Base-by-base conservation (phyloP, 1,139 yeast genomes). In the Saccharomyces hybrid region DNA sequence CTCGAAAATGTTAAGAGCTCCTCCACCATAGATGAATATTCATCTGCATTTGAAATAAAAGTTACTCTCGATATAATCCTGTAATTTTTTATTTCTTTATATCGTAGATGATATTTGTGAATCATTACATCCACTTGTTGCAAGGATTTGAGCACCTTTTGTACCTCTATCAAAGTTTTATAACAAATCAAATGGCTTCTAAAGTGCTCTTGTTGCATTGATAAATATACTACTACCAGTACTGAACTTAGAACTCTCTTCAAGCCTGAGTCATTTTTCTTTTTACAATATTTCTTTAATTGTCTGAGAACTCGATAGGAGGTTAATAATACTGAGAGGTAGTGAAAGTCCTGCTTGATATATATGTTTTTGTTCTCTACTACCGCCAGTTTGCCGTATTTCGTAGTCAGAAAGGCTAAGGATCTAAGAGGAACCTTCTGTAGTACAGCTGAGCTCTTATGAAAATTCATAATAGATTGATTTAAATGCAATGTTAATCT, bases 171-270 rank as follows among this genome's bases (percentile, higher is more conserved):
- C 31, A 66, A 48, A 1, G 63, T 53, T 34, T 60, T 56, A 53
- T 58, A 60, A 50, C 58, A 62, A n/a, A 57, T 49, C 41, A 59
- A 61, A 50, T 61, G 65, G 6, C 55, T 47, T 32, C 58, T 52
- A 30, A 62, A 64, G 34, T 42, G 49, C 41, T 62, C 63, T 53
- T 65, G 69, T 48, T 64, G 66, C 3, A 62, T 53, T 3, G 65
- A 57, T 47, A 66, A 53, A 52, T 63, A 59, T 2, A 61, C 31
- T 2, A 56, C 52, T 2, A 61, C 52, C 20, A 63, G 48, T 14
- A 66, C 32, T 4, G 58, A 46, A 41, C 57, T 34, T 25, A 63
- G 31, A 11, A 63, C 50, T 30, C 56, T 54, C 11, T 50, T 53
- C 38, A 54, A 54, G 11, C 48, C 41, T 25, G 47, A 14, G 8